Base-by-base conservation (phyloP, 1,139 yeast genomes). In the Yamadazyma pseudoaaseri region DNA sequence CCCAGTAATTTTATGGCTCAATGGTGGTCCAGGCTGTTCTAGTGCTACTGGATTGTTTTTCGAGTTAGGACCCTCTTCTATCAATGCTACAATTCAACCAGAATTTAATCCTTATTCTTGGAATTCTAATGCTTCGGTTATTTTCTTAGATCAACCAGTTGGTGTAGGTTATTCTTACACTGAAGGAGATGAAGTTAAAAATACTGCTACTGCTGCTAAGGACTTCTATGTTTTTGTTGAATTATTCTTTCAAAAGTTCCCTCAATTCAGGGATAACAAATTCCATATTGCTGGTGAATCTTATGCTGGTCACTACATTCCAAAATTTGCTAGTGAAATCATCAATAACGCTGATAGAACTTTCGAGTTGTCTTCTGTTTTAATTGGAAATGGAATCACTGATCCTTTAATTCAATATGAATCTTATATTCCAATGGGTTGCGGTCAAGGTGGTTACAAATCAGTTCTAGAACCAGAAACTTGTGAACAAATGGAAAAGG, bases 91-190 rank as follows among this genome's bases (percentile, higher is more conserved):
- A 38, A 64, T 84, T 48, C 76, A 80, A 53, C 94, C 95, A 18
- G 75, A 80, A 36, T 68, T 66, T 61, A 87, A 87, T 65, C 90
- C 90, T 29, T 65, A 76, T 62, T 76, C 95, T 9, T 89, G 96
- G 96, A 89, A 87, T 62, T 69, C 76, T 46, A 87, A 87, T 52
- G 96, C 97, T 16, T 77, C 92, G 12, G 92, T 89, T 26, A 86
- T 90, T 54, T 90, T 86, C 70, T 74, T 90, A 52, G 97, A 90
- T 61, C 97, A 89, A 63, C 97, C 97, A 2, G 95, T 89, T 35
- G 86, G 87, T 43, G 95, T 86, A 33, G 96, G 95, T 13, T 85
- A 79, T 57, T 83, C 94, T 2, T 81, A 81, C 56, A 75, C 85
- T 23, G 72, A 70, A 15, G 69, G 73, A 15, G 74, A 74, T 26